Percentiles rank a stretch among this genome's conserved stretches.
Evolutionary conservation across 129 eudicot genomes (phyloP).

Genomic region (Pulicaria dysenterica): DNA sequence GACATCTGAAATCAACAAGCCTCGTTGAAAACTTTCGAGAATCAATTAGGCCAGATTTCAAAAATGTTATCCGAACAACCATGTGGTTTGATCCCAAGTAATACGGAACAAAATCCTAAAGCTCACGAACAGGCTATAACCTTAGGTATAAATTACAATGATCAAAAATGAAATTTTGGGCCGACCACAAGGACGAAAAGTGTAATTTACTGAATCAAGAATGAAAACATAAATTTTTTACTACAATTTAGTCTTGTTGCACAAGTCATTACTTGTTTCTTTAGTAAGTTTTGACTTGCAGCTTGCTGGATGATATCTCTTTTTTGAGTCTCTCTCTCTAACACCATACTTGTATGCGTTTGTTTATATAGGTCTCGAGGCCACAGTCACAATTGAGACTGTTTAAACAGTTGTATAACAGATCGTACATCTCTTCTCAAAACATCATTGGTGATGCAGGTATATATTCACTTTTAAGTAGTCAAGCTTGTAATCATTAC

Average conservation of each 20-base stretch:
- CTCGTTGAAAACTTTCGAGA: no score
- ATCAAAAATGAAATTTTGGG: no score
- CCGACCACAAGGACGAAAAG: no score
- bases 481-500: neutral
- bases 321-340: neutral
- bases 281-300: slow-evolving; percentile 1
- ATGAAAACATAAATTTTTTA: neutral
- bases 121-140: no score
- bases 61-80: no score
- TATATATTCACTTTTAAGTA: neutral
- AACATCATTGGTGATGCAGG: slow-evolving; percentile 29
- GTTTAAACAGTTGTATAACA: slow-evolving; percentile 24
- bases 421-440: slow-evolving; percentile 29
- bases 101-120: no score
- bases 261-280: neutral
- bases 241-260: neutral
- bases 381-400: slow-evolving; percentile 29
- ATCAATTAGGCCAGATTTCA: no score
- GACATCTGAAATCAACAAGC: no score
- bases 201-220: no score
- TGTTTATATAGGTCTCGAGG: slow-evolving; percentile 27
- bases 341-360: slow-evolving; percentile 22
- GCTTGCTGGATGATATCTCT: neutral
- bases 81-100: no score
- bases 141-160: no score